These are phyloP conservation scores for Anisogramma anomala DNA, from an alignment of 2,329 filamentous ascomycete species.

Conservation along the genomic window DNA sequence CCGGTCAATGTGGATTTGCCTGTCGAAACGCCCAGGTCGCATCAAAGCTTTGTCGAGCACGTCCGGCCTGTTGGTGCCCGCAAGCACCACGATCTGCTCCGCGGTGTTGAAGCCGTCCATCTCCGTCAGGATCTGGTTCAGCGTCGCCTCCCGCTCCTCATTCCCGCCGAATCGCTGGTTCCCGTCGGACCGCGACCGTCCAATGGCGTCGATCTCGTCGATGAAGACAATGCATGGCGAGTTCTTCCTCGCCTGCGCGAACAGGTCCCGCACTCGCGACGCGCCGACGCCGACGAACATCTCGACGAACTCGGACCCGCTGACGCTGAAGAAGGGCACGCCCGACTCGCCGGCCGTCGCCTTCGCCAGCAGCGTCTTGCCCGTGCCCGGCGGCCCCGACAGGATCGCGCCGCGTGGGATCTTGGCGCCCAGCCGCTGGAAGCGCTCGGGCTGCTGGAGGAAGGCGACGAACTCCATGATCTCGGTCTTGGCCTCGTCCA, in stretches of 20 bases:
- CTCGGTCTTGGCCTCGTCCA: conserved; percentile 95
- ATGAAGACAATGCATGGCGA: conserved; percentile 99
- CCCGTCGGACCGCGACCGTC: conserved; percentile 74
- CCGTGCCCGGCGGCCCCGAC: conserved; percentile 93
- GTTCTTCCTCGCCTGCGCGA: conserved; percentile 88
- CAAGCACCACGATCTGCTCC: conserved; percentile 91
- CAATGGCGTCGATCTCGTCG: conserved; percentile 97
- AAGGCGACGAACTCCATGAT: conserved; percentile 99
- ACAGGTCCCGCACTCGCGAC: conserved; percentile 87
- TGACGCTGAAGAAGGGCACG: conserved; percentile 96
- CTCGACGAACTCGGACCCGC: conserved; percentile 96
- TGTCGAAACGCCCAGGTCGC: conserved; percentile 92
- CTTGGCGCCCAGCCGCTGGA: conserved; percentile 90
- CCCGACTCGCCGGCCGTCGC: conserved; percentile 94
- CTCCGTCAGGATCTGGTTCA: conserved; percentile 97
- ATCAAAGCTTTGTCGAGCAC: conserved; percentile 91
- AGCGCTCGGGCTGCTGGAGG: conserved; percentile 83
- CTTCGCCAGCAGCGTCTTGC: conserved; percentile 95
- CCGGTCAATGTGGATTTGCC: conserved; percentile 88
- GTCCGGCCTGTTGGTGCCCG: conserved; percentile 91
- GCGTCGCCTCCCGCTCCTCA: conserved; percentile 89
- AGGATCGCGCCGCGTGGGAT: conserved; percentile 95
- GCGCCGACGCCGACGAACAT: conserved; percentile 99
- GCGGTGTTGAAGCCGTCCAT: conserved; percentile 99
- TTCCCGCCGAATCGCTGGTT: conserved; percentile 70